These are phyloP conservation scores for Amorphotheca resinae DNA, from an alignment of 495 filamentous ascomycete species.

Conservation along the genomic window DNA sequence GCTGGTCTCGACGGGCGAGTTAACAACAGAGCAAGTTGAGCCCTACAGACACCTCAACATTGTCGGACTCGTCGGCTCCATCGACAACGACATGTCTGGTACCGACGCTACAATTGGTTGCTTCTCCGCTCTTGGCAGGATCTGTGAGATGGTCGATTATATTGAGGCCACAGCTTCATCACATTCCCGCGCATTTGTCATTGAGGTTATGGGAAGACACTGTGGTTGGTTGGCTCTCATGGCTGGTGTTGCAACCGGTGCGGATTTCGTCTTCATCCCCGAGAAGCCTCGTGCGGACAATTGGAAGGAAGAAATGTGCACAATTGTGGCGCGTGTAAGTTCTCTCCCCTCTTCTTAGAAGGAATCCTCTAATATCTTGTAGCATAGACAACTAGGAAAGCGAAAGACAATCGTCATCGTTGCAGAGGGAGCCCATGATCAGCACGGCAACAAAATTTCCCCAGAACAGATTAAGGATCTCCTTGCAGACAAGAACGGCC, in stretches of 20 bases:
- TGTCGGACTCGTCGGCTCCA: conserved; percentile 89
- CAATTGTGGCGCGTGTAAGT: conserved; percentile 59
- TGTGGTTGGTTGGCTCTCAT: conserved; percentile 97
- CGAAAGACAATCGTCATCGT: conserved; percentile 97
- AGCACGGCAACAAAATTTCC: conserved; percentile 71
- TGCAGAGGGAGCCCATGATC: conserved; percentile 87
- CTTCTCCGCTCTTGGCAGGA: conserved; percentile 81
- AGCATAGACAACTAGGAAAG: conserved; percentile 89
- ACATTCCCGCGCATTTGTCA: conserved; percentile 95
- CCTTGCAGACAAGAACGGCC: conserved; percentile 54
- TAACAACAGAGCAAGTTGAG: conserved; percentile 54
- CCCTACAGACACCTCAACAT: conserved; percentile 82
- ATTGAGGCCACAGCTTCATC: conserved; percentile 95
- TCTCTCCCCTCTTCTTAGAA: neutral
- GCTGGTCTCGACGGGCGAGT: conserved; percentile 54
- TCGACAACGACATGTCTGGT: conserved; percentile 95
- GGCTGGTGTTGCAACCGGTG: conserved; percentile 89
- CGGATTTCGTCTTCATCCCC: conserved; percentile 94
- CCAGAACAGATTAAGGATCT: conserved; percentile 73
- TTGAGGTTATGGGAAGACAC: conserved; percentile 99
- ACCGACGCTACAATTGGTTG: conserved; percentile 98
- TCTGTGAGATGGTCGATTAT: conserved; percentile 89
- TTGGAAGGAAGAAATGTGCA: conserved; percentile 86
- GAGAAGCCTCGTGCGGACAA: conserved; percentile 82
- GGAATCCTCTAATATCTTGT: conserved; percentile 25